Conservation (phyloP, 768 basidiomycete genomes). For the Mycena rosella region DNA sequence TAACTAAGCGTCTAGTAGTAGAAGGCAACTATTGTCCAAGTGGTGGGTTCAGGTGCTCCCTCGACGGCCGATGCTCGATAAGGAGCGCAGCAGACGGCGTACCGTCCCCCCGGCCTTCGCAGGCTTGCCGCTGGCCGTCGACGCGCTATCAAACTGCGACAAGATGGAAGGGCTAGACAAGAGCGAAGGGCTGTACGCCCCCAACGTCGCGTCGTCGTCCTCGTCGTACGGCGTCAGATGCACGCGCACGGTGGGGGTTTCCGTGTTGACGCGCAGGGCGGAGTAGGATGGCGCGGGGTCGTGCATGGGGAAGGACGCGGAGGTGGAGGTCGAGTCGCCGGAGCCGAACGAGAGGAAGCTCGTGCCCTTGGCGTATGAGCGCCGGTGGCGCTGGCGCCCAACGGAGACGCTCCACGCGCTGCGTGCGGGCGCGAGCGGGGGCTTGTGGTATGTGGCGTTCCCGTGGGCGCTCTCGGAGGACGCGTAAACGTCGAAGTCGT, state of each 20-base stretch:
- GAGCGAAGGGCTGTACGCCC: constrained; percentile 4
- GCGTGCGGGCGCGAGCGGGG: neutral
- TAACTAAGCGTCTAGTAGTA: no score
- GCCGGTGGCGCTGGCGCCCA: constrained; percentile 17
- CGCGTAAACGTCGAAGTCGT: constrained; percentile 4
- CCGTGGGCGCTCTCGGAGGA: neutral
- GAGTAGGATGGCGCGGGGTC: constrained; percentile 2
- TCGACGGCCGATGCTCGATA: constrained; percentile 3
- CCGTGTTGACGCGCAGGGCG: neutral
- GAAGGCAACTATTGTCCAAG: no score
- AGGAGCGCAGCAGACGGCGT: constrained; percentile 17
- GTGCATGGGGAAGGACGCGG: neutral
- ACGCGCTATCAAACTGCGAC: no score
- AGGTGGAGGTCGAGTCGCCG: constrained; percentile 15
- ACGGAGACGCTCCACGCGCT: constrained; percentile 18
- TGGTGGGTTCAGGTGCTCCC: no score
- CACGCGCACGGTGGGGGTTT: neutral
- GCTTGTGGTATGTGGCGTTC: neutral
- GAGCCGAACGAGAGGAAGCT: constrained; percentile 32
- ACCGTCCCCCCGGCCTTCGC: constrained; percentile 1
- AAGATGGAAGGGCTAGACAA: no score
- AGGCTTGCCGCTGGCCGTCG: neutral
- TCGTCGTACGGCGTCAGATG: constrained; percentile 1
- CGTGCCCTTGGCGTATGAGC: constrained; percentile 14
- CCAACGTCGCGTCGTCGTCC: neutral